A percentile compares a stretch with the other conserved stretches of the same genome.
phyloP scores from a whole-genome alignment of 257 asterid species.

The Petunia axillaris region DNA sequence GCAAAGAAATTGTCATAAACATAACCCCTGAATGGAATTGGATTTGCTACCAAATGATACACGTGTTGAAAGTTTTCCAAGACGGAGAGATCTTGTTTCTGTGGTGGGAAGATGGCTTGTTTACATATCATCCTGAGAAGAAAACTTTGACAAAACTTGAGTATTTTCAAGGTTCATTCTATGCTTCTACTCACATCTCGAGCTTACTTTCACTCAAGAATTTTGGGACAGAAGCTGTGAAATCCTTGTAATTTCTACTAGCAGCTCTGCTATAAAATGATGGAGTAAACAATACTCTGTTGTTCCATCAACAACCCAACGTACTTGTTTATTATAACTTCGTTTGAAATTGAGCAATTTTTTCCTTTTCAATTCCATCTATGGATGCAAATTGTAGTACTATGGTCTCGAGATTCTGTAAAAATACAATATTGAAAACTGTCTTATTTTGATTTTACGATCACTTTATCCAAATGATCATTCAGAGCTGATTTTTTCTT shows the following conservation, averaged over 20 bases:
- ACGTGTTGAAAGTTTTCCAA: conserved; percentile 19
- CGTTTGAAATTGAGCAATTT: no score
- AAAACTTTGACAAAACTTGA: conserved; percentile 17
- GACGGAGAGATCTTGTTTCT: conserved; percentile 28
- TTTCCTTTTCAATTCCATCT: no score
- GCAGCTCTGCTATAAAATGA: not conserved
- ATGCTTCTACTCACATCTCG: not conserved
- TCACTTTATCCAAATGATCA: no score
- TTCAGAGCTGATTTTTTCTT: no score
- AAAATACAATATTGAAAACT: no score
- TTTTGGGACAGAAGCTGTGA: not conserved
- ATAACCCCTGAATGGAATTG: not conserved
- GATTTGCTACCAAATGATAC: conserved; percentile 20
- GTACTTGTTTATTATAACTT: no score
- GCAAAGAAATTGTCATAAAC: conserved; percentile 27
- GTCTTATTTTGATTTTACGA: no score
- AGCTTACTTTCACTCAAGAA: not conserved
- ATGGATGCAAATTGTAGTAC: no score
- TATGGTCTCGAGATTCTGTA: no score
- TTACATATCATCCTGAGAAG: conserved; percentile 22
- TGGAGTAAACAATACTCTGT: no score
- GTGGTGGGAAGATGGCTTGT: conserved; percentile 15
- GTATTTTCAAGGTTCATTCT: not conserved
- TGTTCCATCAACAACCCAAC: no score
- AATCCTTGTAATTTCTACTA: not conserved